Conservation (phyloP, 176 grass and related monocot genomes). For the Oryza coarctata region DNA sequence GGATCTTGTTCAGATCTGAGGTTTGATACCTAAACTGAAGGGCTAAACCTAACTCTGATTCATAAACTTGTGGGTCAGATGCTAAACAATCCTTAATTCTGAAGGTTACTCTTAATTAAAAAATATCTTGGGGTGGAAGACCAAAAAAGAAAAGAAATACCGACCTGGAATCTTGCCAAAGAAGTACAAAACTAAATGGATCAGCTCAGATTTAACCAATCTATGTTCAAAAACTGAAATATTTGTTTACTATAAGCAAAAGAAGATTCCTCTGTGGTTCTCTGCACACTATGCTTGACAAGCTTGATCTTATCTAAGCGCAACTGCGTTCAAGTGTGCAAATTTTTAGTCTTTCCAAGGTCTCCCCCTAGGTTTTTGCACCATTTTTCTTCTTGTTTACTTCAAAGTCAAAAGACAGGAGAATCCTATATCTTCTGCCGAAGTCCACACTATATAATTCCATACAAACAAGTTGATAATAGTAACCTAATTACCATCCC, state of each 20-base stretch:
- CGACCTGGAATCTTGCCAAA: not conserved
- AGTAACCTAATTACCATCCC: not conserved
- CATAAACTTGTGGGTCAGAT: conserved; percentile 11
- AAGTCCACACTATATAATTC: conserved; percentile 40
- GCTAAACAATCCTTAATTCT: not conserved
- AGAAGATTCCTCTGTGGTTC: not conserved
- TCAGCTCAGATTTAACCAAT: not conserved
- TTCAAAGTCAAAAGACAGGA: conserved; percentile 50
- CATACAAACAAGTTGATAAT: conserved; percentile 15
- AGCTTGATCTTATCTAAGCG: conserved; percentile 11
- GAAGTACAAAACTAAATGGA: not conserved
- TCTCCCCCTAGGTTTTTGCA: conserved; percentile 36
- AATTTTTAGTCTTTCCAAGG: conserved; percentile 37
- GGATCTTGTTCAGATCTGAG: conserved; percentile 34
- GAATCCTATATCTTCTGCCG: conserved; percentile 56
- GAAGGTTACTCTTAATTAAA: not conserved
- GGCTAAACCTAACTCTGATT: not conserved
- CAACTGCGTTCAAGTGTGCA: conserved; percentile 29
- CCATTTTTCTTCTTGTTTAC: conserved; percentile 40
- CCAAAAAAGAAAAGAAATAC: not conserved
- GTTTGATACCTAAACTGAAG: not conserved
- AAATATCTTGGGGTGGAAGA: conserved; percentile 23
- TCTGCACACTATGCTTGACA: not conserved
- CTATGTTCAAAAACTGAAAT: not conserved
- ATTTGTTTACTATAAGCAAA: not conserved